Evolutionary conservation across 495 filamentous ascomycete genomes (phyloP), one percentile per base, ranked within the genome.

Genomic region (Penicillium ochrochloron): DNA sequence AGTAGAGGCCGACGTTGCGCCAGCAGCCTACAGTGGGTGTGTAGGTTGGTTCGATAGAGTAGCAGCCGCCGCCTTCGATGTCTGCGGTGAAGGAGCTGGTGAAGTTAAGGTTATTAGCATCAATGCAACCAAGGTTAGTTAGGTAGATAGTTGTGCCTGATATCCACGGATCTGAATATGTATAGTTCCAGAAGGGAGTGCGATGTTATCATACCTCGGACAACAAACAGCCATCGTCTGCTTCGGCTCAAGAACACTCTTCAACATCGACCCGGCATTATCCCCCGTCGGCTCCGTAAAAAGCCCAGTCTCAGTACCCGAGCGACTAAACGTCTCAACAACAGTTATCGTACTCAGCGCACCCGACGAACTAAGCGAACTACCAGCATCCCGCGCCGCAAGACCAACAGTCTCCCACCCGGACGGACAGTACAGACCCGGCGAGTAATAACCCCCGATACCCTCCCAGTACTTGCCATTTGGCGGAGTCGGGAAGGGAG

Each of bases 381-480:
- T 31, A 33, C 42, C 42, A 1, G 11, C 58, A 51, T 61, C 63
- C 14, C 58, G 59, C 10, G 58, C 52, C 5, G 59, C 63, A 27
- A 57, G 12, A 29, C 63, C 63, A n/a, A 65, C 17, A 7, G 63
- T 65, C 23, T 42, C 58, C 63, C 63, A 65, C 11, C 51, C 63
- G 1, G 53, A 58, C 5, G 63, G 63, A 23, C 63, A 65, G 59
- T 65, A 29, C 15, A 65, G 23, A n/a, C 63, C 63, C 4, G 63
- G 63, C 0, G 63, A 65, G 42, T 61, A 65, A 34, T 65, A 65
- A 19, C 31, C 42, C 5, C 55, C 61, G 21, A 15, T 29, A 21
- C 46, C 58, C 5, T 5, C 34, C 19, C 29, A 52, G 17, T 21
- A 21, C 2, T 35, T 7, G 8, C 48, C 27, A 3, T 5, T 29